phyloP scores from a whole-genome alignment of 2,329 filamentous ascomycete genomes.

The Phialocephala sp. region DNA sequence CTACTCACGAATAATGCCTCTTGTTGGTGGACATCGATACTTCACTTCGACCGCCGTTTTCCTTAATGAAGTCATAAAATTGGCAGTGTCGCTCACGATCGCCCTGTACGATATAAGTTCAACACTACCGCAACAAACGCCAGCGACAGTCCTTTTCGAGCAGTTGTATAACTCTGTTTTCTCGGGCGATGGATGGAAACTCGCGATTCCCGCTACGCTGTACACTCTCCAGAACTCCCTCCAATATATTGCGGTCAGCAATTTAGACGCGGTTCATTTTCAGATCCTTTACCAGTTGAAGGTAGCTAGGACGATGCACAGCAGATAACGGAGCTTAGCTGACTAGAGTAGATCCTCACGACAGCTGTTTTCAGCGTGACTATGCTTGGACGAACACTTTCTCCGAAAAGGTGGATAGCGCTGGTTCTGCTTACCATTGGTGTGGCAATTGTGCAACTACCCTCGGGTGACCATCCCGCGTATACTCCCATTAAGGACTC shows the following conservation, averaged over 20 bases:
- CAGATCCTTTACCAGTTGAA: constrained; percentile 94
- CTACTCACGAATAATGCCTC: constrained; percentile 94
- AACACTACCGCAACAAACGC: constrained; percentile 77
- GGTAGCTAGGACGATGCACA: constrained; percentile 46
- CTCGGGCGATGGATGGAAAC: constrained; percentile 90
- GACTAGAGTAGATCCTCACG: constrained; percentile 69
- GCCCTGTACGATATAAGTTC: constrained; percentile 86
- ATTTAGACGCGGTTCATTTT: constrained; percentile 90
- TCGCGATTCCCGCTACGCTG: constrained; percentile 84
- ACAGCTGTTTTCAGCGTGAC: constrained; percentile 86
- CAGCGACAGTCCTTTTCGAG: constrained; percentile 79
- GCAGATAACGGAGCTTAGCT: background rate
- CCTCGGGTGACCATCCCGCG: constrained; percentile 61
- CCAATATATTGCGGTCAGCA: constrained; percentile 90
- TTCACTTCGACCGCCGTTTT: constrained; percentile 94
- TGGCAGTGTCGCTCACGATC: constrained; percentile 84
- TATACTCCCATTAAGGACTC: constrained; percentile 68
- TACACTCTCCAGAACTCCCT: constrained; percentile 95
- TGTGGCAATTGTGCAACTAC: constrained; percentile 84
- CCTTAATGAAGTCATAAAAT: constrained; percentile 89
- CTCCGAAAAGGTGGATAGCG: constrained; percentile 78
- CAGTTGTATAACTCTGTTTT: constrained; percentile 84
- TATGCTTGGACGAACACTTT: constrained; percentile 74
- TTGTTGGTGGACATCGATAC: constrained; percentile 81
- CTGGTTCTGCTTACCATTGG: constrained; percentile 81